These are phyloP conservation scores for Odontarrhena argentea DNA, from an alignment of 345 rosid species.

Conservation along the genomic window DNA sequence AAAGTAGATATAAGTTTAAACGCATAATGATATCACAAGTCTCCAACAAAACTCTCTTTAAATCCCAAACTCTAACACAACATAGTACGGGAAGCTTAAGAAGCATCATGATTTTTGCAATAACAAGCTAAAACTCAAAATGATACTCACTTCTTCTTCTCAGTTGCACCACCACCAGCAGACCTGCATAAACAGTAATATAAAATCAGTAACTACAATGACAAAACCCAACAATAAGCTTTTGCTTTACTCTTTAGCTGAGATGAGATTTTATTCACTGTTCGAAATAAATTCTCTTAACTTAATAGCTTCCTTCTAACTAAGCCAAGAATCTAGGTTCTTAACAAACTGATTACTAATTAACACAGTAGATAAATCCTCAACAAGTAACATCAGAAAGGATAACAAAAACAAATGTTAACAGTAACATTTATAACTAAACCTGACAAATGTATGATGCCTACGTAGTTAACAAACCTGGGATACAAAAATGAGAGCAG, in stretches of 20 bases:
- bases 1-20: neutral
- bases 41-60: slow-evolving; percentile 1
- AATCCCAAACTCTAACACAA: slow-evolving; percentile 20
- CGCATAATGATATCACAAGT: slow-evolving; percentile 1
- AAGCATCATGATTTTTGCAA: neutral
- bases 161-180: slow-evolving; percentile 43
- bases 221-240: neutral
- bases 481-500: neutral
- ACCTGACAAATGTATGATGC: neutral
- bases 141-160: slow-evolving; percentile 40
- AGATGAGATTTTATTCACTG: neutral
- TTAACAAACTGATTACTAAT: neutral
- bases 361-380: neutral
- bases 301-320: neutral
- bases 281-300: too few relatives aligned
- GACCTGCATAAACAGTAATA: slow-evolving; percentile 31
- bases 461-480: neutral
- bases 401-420: neutral
- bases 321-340: neutral
- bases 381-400: neutral
- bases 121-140: neutral
- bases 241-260: neutral
- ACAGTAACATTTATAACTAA: neutral
- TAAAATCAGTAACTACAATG: neutral
- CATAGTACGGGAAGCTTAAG: neutral